These are phyloP conservation scores for Immersiella caudata DNA, from an alignment of 495 filamentous ascomycete species.

Conservation along the genomic window DNA sequence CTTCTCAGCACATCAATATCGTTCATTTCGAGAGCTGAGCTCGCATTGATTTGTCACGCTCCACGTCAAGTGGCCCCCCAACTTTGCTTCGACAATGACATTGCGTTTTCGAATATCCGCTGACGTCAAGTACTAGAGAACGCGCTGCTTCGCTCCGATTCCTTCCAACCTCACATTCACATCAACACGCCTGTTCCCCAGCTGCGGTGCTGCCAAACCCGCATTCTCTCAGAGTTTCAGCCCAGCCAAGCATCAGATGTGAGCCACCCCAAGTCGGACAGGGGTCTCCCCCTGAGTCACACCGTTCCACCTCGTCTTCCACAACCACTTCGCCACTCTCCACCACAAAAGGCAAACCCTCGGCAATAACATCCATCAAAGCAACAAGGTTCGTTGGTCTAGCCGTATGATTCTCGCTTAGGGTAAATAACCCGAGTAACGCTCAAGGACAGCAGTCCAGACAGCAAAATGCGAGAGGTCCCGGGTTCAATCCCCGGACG, in stretches of 20 bases:
- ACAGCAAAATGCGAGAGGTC: constrained; percentile 14
- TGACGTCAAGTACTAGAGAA: no score
- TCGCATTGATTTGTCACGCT: no score
- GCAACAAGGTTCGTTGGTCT: constrained; percentile 7
- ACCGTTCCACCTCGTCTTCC: not conserved
- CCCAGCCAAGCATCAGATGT: not conserved
- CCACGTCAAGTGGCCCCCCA: no score
- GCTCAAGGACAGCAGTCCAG: not conserved
- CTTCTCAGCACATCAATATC: no score
- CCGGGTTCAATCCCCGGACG: constrained; percentile 15
- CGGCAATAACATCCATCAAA: not conserved
- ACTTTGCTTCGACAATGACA: no score
- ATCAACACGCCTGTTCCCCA: no score
- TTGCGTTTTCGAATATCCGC: no score
- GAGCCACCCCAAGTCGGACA: not conserved
- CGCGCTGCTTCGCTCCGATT: no score
- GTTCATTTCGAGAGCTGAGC: no score
- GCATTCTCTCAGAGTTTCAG: not conserved
- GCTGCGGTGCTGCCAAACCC: no score
- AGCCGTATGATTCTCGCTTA: constrained; percentile 17
- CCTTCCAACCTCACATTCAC: no score
- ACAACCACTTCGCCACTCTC: not conserved
- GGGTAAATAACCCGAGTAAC: constrained; percentile 11
- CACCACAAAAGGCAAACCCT: not conserved
- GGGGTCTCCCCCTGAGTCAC: not conserved